Base-by-base conservation (phyloP, 345 rosid genomes). In the Eucalyptus albens region DNA sequence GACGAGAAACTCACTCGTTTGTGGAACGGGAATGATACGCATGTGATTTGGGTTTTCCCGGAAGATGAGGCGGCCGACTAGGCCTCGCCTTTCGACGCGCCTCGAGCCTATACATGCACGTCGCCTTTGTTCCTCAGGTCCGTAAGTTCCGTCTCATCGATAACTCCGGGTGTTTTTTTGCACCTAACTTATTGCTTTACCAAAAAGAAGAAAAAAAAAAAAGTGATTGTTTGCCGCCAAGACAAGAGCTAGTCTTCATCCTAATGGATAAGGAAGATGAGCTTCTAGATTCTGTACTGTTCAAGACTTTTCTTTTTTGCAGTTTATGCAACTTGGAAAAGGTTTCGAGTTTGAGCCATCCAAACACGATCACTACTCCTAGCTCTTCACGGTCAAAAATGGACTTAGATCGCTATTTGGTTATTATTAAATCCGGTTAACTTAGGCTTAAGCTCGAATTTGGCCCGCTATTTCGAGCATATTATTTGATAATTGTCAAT, bases 401-500 rank as follows among this genome's bases (percentile, higher is more conserved):
- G 83, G 83, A 77, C 27, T 40, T 77, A 13, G 83, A 60, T 77
- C 45, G 45, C 42, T 13, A 72, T 37, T 72, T 37, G 45, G 27
- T 37, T 6, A 37, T 19, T 37, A 42, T 21, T 21, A 42, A 37
- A 6, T 40, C 83, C 3, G 29, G 1, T 11, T 40, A 4, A 21
- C 47, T 37, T 77, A 77, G 83, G 47, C 29, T 77, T 40, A 77
- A 40, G 83, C 83, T 77, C 5, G 27, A 37, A 77, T 21, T 77
- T 8, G 47, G 27, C 15, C 4, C 1, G 19, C 19, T 65, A 4
- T 2, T 65, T 16, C n/a, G 3, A 0, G 10, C 37, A 14, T 29
- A n/a, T n/a, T 15, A 14, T 16, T n/a, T n/a, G 17, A n/a, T 65
- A 65, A 65, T 14, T 65, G 19, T n/a, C 19, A 65, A n/a, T n/a